Evolutionary conservation across 2,329 filamentous ascomycete species (phyloP).

Genomic region (Penicillium sp.): DNA sequence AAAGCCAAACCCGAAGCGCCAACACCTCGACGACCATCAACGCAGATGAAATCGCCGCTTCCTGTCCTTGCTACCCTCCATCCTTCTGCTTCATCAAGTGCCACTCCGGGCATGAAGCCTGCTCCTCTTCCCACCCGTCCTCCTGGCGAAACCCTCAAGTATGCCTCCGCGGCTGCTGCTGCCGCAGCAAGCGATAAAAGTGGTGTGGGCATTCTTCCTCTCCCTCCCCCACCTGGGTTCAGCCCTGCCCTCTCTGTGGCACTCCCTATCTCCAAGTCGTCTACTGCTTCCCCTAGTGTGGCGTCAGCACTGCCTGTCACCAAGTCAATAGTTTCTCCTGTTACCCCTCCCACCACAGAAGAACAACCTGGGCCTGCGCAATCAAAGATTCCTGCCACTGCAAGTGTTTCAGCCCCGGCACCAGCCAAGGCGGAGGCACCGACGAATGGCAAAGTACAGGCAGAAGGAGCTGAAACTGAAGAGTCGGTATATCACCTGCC

Average conservation of each 20-base stretch:
- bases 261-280: constrained; percentile 53
- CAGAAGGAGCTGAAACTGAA: constrained; percentile 56
- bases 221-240: constrained; percentile 80
- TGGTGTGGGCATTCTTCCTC: constrained; percentile 82
- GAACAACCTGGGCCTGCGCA: constrained; percentile 38
- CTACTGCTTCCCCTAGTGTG: constrained; percentile 58
- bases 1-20: constrained; percentile 59
- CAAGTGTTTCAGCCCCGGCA: constrained; percentile 47
- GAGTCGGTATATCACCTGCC: constrained; percentile 94
- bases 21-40: constrained; percentile 69
- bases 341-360: constrained; percentile 38
- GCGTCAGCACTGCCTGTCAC: constrained; percentile 50
- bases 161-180: constrained; percentile 91
- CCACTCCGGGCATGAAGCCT: constrained; percentile 78
- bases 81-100: constrained; percentile 50
- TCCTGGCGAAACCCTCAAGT: constrained; percentile 88
- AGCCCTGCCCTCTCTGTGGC: constrained; percentile 52
- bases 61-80: constrained; percentile 91
- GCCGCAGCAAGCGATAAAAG: constrained; percentile 89
- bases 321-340: constrained; percentile 38
- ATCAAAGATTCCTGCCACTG: constrained; percentile 52
- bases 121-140: constrained; percentile 80
- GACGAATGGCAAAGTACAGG: constrained; percentile 53
- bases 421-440: constrained; percentile 47
- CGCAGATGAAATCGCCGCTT: constrained; percentile 88